Evolutionary conservation across 2,329 filamentous ascomycete genomes (phyloP), one percentile per base, ranked within the genome.

Genomic region (Cladosporium sp.): DNA sequence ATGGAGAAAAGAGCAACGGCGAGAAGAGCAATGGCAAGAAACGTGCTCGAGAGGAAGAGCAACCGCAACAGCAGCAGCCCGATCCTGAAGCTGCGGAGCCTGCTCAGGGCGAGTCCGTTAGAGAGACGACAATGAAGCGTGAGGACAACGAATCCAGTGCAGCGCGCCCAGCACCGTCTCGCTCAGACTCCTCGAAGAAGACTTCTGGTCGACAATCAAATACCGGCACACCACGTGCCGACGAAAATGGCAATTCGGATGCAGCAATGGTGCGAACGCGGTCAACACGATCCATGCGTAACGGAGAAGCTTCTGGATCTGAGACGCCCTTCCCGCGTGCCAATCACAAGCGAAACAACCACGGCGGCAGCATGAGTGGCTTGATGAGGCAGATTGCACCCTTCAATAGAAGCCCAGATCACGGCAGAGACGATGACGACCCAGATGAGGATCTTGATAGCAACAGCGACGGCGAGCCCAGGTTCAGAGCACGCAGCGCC

Each of bases 181-280:
- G 56, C 22, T 61, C 61, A 34, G 56, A 58, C 9, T 62, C 61
- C 15, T 59, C 56, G 18, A 62, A 61, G 52, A 60, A 71, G 30
- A 66, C 66, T 7, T 51, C 49, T 38, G 71, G 73, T 13, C 66
- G 72, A 30, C 62, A 66, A 4, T 76, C 72, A 4, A 77, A 77
- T 54, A 74, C 70, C 7, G 70, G 70, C 4, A 79, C 76, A 11
- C 75, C 76, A 4, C 64, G 75, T 24, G 41, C 49, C 4, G 49
- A 51, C 8, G 41, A 44, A 3, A 36, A 36, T 17, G 36, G 36
- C 12, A 37, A 37, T 4, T 51, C 43, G n/a, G 49, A 45, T 8
- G 67, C 65, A 1, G 65, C 68, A 6, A 70, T 73, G 68, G 64
- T 61, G 15, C 67, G 70, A 18, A 68, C 68, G 41, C 66, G 73